phyloP scores from a whole-genome alignment of 768 basidiomycete genomes.

The Boletellus sp. region DNA sequence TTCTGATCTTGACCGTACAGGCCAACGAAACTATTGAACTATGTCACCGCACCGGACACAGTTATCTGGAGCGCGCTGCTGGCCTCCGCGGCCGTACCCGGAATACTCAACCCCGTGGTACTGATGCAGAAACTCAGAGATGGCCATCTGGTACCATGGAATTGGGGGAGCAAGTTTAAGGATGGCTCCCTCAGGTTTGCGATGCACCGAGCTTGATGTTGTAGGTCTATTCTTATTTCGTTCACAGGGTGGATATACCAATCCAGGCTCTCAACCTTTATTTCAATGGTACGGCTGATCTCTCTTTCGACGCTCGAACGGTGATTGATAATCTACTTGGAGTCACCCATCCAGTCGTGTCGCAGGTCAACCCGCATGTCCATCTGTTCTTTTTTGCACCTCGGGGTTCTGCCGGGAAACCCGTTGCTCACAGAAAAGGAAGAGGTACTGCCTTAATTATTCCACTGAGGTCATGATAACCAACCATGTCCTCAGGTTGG shows the following conservation, averaged over 20 bases:
- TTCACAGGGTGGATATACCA: constrained; percentile 85
- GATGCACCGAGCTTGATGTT: not conserved
- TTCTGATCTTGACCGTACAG: constrained; percentile 35
- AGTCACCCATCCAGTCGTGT: constrained; percentile 93
- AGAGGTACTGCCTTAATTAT: constrained; percentile 51
- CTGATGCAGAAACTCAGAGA: constrained; percentile 87
- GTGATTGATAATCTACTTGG: constrained; percentile 1
- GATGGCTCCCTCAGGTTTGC: constrained; percentile 82
- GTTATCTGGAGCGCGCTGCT: constrained; percentile 78
- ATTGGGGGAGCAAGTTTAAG: constrained; percentile 91
- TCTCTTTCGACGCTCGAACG: constrained; percentile 1
- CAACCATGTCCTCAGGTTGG: constrained; percentile 59
- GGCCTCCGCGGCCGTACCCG: constrained; percentile 92
- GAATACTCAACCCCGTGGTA: constrained; percentile 92
- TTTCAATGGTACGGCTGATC: constrained; percentile 61
- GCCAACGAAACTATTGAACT: constrained; percentile 94
- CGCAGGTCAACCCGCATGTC: constrained; percentile 88
- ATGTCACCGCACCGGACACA: constrained; percentile 92
- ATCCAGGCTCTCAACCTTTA: constrained; percentile 84
- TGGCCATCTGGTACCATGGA: constrained; percentile 84
- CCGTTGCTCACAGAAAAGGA: constrained; percentile 90
- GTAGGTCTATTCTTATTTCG: not conserved
- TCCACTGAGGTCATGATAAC: not conserved
- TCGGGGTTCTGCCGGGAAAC: constrained; percentile 83
- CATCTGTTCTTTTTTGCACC: constrained; percentile 95